Evolutionary conservation across 164 flowering plant species (phyloP), one percentile per base, ranked within the genome.

Genomic region (Cinnamomum micranthum): DNA sequence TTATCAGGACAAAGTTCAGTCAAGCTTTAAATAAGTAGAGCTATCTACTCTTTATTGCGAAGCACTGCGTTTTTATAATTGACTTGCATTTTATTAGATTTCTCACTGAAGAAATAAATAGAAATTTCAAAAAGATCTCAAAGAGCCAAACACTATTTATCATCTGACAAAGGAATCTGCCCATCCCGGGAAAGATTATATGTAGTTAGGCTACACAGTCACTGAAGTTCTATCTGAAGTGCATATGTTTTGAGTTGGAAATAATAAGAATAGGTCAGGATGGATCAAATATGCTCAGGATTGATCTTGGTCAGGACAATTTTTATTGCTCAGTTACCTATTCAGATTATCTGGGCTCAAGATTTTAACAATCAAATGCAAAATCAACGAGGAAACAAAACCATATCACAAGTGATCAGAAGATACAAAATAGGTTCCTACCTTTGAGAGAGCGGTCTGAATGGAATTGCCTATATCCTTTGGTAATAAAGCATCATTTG

Each of bases 401-500:
- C 27, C 24, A 58, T 71, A 27, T 28, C 14, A 47, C 2, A 65
- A 66, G 19, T 4, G 33, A 35, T 33, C 51, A 20, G 5, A 24
- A 33, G 17, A 51, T 31, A 23, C 60, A 68, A 58, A 19, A 68
- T 9, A 47, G 52, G 31, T 64, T 71, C 78, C 2, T 71, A 91
- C 97, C 90, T 82, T 81, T 67, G 62, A 78, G 68, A 92, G 80
- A 73, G 85, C 84, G 52, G 81, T 75, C 76, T 82, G 84, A 72
- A 91, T 80, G 67, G 88, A 80, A 50, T 67, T 75, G 79, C 85
- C 80, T 74, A 87, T 86, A 68, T 91, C 92, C 75, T 78, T 82
- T 14, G 81, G 76, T 17, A 79, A 80, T 64, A 78, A 60, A 77
- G 78, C 70, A 79, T 76, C 79, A 50, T 63, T 72, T 27, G 75